Percentiles rank a stretch among this genome's conserved stretches.
Evolutionary conservation across 1,284 basidiomycete species (phyloP).

Genomic region (Cutaneotrichosporon cutaneum): DNA sequence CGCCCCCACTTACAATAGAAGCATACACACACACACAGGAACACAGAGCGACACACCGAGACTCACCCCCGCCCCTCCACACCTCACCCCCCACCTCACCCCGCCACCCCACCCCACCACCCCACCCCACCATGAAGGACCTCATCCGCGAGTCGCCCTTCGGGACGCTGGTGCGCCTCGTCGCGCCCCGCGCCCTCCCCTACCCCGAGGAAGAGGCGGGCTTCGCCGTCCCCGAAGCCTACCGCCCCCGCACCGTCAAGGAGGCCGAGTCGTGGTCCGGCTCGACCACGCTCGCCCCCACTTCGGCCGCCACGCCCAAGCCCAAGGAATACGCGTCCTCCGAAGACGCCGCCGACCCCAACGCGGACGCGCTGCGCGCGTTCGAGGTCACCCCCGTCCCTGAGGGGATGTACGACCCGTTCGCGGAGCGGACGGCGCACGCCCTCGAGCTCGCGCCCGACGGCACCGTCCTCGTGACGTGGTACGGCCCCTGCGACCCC

Average conservation of each 20-base stretch:
- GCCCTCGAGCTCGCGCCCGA: slow-evolving; percentile 14
- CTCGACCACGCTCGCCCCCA: background rate
- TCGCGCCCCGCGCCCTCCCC: slow-evolving; percentile 22
- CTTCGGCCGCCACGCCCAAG: background rate
- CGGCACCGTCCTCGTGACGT: slow-evolving; percentile 55
- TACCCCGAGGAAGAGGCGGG: slow-evolving; percentile 28
- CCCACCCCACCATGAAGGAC: slow-evolving; percentile 9
- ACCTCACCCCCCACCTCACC: background rate
- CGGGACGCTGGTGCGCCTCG: slow-evolving; percentile 13
- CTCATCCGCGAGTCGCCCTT: slow-evolving; percentile 17
- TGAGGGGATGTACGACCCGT: slow-evolving; percentile 1
- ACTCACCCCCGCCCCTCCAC: no score
- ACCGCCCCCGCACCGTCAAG: background rate
- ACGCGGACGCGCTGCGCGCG: background rate
- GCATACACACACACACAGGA: background rate
- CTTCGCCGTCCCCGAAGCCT: slow-evolving; percentile 23
- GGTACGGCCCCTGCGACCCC: slow-evolving; percentile 64
- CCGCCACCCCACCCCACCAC: background rate
- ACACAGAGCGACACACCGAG: background rate
- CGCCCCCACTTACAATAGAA: background rate
- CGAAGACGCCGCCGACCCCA: background rate
- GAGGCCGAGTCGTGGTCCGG: no score
- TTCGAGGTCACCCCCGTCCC: background rate
- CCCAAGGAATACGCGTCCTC: background rate
- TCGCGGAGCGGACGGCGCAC: slow-evolving; percentile 2